These are phyloP conservation scores for Rhodotorula sp. DNA, from an alignment of 1,284 basidiomycete genomes.

Conservation along the genomic window DNA sequence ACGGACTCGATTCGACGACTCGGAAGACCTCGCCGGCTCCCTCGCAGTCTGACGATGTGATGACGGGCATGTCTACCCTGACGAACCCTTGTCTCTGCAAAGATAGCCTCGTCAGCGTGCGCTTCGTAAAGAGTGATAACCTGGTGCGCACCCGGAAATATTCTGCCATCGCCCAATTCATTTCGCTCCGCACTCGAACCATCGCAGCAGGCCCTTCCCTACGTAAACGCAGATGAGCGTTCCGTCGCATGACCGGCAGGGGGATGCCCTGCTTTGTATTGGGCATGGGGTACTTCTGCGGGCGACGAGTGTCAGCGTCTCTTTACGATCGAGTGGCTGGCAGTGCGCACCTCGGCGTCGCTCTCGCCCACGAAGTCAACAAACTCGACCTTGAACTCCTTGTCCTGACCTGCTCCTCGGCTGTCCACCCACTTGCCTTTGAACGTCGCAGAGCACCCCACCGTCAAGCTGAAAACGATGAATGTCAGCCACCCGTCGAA, in stretches of 20 bases:
- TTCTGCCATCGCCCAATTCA: constrained; percentile 33
- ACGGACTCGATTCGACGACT: constrained; percentile 54
- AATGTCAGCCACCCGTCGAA: background rate
- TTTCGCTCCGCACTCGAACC: constrained; percentile 65
- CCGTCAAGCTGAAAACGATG: constrained; percentile 47
- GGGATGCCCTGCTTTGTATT: constrained; percentile 48
- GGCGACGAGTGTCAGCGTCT: no score
- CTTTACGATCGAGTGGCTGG: background rate
- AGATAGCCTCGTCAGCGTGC: no score
- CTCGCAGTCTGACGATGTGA: constrained; percentile 91
- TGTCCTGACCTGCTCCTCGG: constrained; percentile 65
- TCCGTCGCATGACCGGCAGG: constrained; percentile 70
- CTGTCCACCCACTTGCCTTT: constrained; percentile 63
- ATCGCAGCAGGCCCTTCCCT: constrained; percentile 68
- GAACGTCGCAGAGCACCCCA: constrained; percentile 37
- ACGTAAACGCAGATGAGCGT: constrained; percentile 78
- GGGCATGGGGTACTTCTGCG: constrained; percentile 36
- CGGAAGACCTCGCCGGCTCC: constrained; percentile 94
- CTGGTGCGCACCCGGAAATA: constrained; percentile 29
- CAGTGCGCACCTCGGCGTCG: constrained; percentile 71
- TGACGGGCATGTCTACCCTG: constrained; percentile 76
- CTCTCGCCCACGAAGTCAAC: constrained; percentile 69
- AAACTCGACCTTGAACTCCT: constrained; percentile 67
- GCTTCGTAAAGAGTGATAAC: no score
- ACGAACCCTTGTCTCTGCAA: constrained; percentile 69